phyloP scores from a whole-genome alignment of 1,139 yeast genomes.

The Saccharomyces uvarum region DNA sequence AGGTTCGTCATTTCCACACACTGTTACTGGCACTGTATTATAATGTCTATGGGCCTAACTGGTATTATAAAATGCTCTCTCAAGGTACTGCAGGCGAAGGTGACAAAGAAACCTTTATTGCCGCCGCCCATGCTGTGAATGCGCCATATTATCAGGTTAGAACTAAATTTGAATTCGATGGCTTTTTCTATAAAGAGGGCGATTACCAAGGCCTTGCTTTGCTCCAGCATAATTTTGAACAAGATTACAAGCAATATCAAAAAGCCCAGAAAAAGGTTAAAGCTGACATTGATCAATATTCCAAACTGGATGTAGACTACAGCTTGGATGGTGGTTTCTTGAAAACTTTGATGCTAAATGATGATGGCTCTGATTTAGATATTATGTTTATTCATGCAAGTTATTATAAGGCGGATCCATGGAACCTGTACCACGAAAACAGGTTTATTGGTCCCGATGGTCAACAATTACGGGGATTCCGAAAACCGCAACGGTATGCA shows the following conservation, averaged over 20 bases:
- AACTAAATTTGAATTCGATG: conserved; percentile 41
- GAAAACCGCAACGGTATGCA: conserved; percentile 7
- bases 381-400: conserved; percentile 53
- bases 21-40: conserved; percentile 49
- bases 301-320: conserved; percentile 15
- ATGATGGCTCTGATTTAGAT: conserved; percentile 12
- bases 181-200: conserved; percentile 35
- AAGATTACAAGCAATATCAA: conserved; percentile 32
- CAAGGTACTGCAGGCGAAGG: conserved; percentile 60
- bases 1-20: conserved; percentile 43
- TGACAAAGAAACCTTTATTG: conserved; percentile 56
- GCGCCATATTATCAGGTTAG: conserved; percentile 50
- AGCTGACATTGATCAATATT: conserved; percentile 6
- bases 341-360: conserved; percentile 11
- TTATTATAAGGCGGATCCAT: conserved; percentile 58
- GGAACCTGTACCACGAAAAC: conserved; percentile 38
- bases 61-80: conserved; percentile 45
- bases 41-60: conserved; percentile 47
- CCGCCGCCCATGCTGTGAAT: conserved; percentile 48
- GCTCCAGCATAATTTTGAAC: conserved; percentile 39
- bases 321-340: conserved; percentile 11
- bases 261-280: conserved; percentile 13
- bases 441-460: conserved; percentile 41
- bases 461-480: conserved; percentile 20
- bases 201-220: conserved; percentile 38